phyloP scores from a whole-genome alignment of 83 land plant species.

The Diphasiastrum complanatum region DNA sequence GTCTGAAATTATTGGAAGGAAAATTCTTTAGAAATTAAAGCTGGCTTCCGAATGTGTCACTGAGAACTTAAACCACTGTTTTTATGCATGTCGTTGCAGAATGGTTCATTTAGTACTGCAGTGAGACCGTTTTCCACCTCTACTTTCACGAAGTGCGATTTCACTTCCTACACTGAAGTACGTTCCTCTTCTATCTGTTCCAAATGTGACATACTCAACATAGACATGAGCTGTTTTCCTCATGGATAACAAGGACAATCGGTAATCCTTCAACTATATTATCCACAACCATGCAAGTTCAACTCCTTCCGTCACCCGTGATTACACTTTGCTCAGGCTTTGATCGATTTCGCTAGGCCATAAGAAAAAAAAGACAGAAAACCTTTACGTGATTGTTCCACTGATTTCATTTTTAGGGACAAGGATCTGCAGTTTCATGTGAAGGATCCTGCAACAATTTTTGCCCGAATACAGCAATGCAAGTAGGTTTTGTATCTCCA shows the following conservation, averaged over 20 bases:
- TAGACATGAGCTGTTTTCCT: not conserved
- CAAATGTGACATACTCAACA: not conserved
- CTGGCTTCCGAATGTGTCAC: too few species aligned
- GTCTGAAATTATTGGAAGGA: too few species aligned
- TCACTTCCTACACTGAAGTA: slow-evolving; percentile 10
- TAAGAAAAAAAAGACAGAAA: not conserved
- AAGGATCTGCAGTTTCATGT: not conserved
- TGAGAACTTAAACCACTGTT: not conserved
- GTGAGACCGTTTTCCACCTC: slow-evolving; percentile 13
- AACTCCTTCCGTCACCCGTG: too few species aligned
- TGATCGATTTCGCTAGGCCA: too few species aligned
- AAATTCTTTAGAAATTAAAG: too few species aligned
- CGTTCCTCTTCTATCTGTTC: not conserved
- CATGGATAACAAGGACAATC: too few species aligned
- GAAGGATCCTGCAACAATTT: slow-evolving; percentile 13
- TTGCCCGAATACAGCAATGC: slow-evolving; percentile 2
- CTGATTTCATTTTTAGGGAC: not conserved
- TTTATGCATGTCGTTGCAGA: not conserved
- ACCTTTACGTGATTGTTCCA: not conserved
- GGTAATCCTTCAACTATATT: too few species aligned
- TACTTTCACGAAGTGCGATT: slow-evolving; percentile 20
- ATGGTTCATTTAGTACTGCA: slow-evolving; percentile 1
- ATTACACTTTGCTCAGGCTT: too few species aligned
- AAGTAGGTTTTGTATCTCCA: not conserved
- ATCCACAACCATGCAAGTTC: too few species aligned